These are phyloP conservation scores for Amphibolis antarctica DNA, from an alignment of 106 monocot species.

Conservation along the genomic window DNA sequence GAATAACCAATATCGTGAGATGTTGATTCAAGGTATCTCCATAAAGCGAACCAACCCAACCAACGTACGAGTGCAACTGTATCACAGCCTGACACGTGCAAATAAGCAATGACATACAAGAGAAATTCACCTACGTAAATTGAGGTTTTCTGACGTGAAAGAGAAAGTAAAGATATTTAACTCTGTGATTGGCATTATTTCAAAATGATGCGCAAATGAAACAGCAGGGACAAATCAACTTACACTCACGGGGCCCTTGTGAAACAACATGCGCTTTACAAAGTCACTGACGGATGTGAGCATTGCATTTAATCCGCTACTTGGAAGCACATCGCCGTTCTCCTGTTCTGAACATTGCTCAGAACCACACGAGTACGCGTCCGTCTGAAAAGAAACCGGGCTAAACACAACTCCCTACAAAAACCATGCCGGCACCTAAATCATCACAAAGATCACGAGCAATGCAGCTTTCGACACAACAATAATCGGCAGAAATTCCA, in stretches of 20 bases:
- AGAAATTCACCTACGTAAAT: background rate
- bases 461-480: background rate
- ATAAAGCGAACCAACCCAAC: no score
- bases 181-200: background rate
- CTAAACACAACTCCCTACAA: conserved; percentile 69
- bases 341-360: conserved; percentile 27
- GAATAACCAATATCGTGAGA: no score
- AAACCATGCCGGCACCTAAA: background rate
- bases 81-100: no score
- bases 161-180: background rate
- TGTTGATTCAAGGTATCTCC: no score
- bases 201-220: background rate
- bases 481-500: background rate
- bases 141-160: background rate
- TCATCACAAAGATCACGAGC: background rate
- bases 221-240: background rate
- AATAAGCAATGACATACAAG: no score
- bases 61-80: no score
- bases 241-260: background rate
- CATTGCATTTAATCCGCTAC: conserved; percentile 21
- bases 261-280: conserved; percentile 31
- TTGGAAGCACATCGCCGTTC: conserved; percentile 3
- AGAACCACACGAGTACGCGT: conserved; percentile 18
- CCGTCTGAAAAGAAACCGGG: conserved; percentile 51
- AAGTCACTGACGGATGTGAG: conserved; percentile 26